These are phyloP conservation scores for Dunaliella primolecta DNA, from an alignment of 139 green algal genomes.

Conservation along the genomic window DNA sequence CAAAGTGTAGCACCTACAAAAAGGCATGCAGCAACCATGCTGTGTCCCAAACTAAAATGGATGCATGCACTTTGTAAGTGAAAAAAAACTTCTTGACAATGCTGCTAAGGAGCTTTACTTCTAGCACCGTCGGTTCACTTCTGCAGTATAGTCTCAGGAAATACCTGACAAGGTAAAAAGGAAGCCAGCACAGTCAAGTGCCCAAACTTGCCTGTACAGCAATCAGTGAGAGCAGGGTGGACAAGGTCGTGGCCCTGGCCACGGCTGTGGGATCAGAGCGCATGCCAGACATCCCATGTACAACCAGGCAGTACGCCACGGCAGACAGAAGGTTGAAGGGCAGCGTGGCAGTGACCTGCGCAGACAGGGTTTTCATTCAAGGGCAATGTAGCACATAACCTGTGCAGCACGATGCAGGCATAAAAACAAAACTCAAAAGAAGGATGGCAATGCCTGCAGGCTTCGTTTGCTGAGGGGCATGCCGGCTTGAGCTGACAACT, in stretches of 20 bases:
- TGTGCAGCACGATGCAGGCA: not conserved
- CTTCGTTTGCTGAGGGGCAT: no score
- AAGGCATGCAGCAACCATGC: not conserved
- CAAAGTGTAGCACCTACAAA: slow-evolving; percentile 23
- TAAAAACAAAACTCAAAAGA: no score
- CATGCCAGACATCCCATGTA: slow-evolving; percentile 64
- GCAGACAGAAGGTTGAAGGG: slow-evolving; percentile 56
- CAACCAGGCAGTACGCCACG: slow-evolving; percentile 36
- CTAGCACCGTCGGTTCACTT: no score
- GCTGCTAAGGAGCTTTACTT: no score
- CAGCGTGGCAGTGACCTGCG: slow-evolving; percentile 43
- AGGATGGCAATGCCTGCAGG: no score
- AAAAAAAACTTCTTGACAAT: no score
- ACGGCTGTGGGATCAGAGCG: not conserved
- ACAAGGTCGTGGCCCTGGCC: not conserved
- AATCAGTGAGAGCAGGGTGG: not conserved
- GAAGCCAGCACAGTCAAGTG: no score
- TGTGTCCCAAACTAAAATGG: no score
- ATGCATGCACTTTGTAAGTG: no score
- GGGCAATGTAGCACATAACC: not conserved
- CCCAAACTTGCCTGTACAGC: not conserved
- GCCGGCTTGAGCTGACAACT: no score
- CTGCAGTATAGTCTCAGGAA: no score
- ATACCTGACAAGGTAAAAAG: no score
- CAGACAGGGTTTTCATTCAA: not conserved